Conservation (phyloP, 768 basidiomycete species). For the Leccinellum luteum region DNA sequence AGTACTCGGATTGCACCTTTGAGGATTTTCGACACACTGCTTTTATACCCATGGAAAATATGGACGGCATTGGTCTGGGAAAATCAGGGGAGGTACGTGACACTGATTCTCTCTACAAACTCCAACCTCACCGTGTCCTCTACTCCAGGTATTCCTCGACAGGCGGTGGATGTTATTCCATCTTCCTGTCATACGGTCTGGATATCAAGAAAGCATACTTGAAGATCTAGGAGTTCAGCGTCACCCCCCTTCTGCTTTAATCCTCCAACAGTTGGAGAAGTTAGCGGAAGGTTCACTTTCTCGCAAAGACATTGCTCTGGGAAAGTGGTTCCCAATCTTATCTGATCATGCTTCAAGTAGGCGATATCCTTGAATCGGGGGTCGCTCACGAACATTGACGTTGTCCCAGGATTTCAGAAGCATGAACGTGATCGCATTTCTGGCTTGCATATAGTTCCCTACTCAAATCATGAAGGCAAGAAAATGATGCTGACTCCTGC, state of each 20-base stretch:
- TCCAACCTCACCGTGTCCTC: not conserved
- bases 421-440: conserved; percentile 56
- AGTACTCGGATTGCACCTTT: conserved; percentile 50
- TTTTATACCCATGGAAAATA: conserved; percentile 1
- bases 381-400: not conserved
- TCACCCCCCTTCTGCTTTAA: conserved; percentile 57
- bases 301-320: conserved; percentile 45
- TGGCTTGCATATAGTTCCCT: conserved; percentile 60
- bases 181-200: conserved; percentile 60
- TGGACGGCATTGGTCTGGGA: not conserved
- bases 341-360: conserved; percentile 56
- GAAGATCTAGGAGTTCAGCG: conserved; percentile 62
- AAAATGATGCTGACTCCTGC: conserved; percentile 50
- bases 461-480: conserved; percentile 26
- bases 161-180: conserved; percentile 53
- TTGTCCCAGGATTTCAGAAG: conserved; percentile 48
- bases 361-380: conserved; percentile 12
- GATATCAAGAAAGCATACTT: conserved; percentile 44
- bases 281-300: conserved; percentile 43
- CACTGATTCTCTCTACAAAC: too few species aligned
- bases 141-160: conserved; percentile 7
- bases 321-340: conserved; percentile 62
- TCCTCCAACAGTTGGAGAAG: conserved; percentile 54
- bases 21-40: not conserved
- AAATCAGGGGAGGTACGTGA: not conserved